Conservation (phyloP, 805 yeast genomes). For the Grigorovia jiainica region DNA sequence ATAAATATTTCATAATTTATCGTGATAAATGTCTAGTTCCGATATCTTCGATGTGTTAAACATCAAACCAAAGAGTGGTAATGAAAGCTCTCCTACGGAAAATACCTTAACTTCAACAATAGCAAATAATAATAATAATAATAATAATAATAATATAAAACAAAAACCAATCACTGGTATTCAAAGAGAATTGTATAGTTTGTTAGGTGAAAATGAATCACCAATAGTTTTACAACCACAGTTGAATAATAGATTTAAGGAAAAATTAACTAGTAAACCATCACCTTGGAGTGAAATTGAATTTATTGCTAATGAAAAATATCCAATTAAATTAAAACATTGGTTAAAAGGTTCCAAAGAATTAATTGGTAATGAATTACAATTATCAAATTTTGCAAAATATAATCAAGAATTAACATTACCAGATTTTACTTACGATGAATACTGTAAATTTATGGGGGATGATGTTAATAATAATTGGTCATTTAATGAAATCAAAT, state of each 20-base stretch:
- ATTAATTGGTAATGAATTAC: conserved; percentile 22
- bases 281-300: conserved; percentile 73
- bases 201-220: conserved; percentile 88
- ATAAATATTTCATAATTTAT: no score
- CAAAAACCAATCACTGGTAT: conserved; percentile 47
- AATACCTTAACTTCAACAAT: conserved; percentile 7
- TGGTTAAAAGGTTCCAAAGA: conserved; percentile 78
- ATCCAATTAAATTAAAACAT: conserved; percentile 50
- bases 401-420: conserved; percentile 60
- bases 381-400: conserved; percentile 55
- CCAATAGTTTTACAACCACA: conserved; percentile 51
- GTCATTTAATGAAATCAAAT: conserved; percentile 69
- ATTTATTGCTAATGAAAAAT: conserved; percentile 40
- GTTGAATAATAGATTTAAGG: conserved; percentile 44
- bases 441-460: conserved; percentile 45
- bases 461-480: conserved; percentile 35
- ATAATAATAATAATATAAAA: conserved; percentile 5
- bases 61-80: conserved; percentile 35
- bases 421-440: conserved; percentile 58
- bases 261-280: conserved; percentile 51
- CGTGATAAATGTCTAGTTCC: conserved; percentile 38
- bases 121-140: conserved; percentile 5
- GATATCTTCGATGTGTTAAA: conserved; percentile 74
- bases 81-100: conserved; percentile 10
- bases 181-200: conserved; percentile 79